A percentile compares a stretch with the other conserved stretches of the same genome.
Evolutionary conservation across 306 rosid genomes (phyloP).

Genomic region (Vicia sativa): DNA sequence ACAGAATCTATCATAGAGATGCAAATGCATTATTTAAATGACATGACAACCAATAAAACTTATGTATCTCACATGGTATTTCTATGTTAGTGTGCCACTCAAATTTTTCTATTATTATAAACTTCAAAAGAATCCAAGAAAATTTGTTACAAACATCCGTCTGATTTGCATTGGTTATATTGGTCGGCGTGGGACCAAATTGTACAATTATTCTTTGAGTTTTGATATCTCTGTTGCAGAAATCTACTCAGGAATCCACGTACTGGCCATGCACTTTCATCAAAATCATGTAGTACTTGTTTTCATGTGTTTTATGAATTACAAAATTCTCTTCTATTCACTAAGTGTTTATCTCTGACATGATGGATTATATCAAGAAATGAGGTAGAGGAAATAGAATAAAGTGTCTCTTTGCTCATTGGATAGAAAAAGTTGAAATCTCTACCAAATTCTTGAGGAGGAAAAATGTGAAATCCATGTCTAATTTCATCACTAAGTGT

Average conservation of each 20-base stretch:
- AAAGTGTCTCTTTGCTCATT: not conserved
- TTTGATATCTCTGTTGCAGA: slow-evolving; percentile 34
- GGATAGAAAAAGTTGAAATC: too few relatives aligned
- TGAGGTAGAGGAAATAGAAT: not conserved
- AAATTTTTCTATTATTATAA: slow-evolving; percentile 37
- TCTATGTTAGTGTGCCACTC: slow-evolving; percentile 50
- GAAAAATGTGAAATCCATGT: too few relatives aligned
- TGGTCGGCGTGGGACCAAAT: slow-evolving; percentile 77
- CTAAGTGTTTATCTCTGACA: not conserved
- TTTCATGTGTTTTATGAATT: slow-evolving; percentile 13
- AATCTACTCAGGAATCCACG: slow-evolving; percentile 48
- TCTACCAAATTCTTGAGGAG: too few relatives aligned
- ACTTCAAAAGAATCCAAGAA: slow-evolving; percentile 50
- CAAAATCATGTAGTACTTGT: slow-evolving; percentile 42
- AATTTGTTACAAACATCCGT: slow-evolving; percentile 67
- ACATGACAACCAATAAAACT: slow-evolving; percentile 58
- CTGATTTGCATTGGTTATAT: slow-evolving; percentile 74
- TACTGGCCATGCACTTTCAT: slow-evolving; percentile 68
- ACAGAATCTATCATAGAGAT: slow-evolving; percentile 47
- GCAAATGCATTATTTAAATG: slow-evolving; percentile 41
- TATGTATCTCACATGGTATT: slow-evolving; percentile 61
- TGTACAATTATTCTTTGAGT: slow-evolving; percentile 37
- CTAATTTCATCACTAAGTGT: too few relatives aligned
- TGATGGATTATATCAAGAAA: not conserved
- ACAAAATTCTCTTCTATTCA: slow-evolving; percentile 24